Evolutionary conservation across 2,329 filamentous ascomycete genomes (phyloP).

Genomic region (Cercospora citrullina): DNA sequence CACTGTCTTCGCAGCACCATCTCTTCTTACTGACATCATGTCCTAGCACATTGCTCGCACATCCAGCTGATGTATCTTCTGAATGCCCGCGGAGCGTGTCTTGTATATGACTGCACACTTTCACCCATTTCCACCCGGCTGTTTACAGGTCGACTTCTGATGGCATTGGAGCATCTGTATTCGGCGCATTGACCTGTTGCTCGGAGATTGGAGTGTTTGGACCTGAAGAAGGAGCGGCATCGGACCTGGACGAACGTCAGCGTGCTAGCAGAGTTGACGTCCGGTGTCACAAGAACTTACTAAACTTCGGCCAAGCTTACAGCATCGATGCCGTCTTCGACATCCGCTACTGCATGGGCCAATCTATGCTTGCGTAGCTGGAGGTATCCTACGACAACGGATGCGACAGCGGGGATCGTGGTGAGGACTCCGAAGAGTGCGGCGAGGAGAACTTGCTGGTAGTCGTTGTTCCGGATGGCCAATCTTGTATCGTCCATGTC

Average conservation of each 20-base stretch:
- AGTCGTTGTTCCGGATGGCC: background rate
- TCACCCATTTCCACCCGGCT: too few species aligned
- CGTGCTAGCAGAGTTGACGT: accelerated
- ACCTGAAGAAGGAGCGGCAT: background rate
- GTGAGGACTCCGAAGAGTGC: background rate
- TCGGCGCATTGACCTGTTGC: background rate
- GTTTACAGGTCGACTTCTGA: background rate
- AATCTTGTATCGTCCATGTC: background rate
- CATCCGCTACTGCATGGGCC: background rate
- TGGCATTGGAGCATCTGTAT: background rate
- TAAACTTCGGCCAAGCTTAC: background rate
- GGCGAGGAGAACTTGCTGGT: background rate
- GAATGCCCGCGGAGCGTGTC: too few species aligned
- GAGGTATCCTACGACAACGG: background rate
- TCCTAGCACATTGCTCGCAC: too few species aligned
- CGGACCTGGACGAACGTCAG: background rate
- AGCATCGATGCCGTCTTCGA: background rate
- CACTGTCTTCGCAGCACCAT: too few species aligned
- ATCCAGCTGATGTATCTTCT: too few species aligned
- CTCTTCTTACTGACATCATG: too few species aligned
- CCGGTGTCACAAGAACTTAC: background rate
- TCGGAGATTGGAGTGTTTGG: background rate
- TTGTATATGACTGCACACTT: too few species aligned
- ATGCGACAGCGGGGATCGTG: background rate
- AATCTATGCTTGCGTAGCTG: background rate